Percentiles rank a stretch among this genome's conserved stretches.
Conservation (phyloP, 108 stramenopile genomes). For the Schizochytrium sp. region DNA sequence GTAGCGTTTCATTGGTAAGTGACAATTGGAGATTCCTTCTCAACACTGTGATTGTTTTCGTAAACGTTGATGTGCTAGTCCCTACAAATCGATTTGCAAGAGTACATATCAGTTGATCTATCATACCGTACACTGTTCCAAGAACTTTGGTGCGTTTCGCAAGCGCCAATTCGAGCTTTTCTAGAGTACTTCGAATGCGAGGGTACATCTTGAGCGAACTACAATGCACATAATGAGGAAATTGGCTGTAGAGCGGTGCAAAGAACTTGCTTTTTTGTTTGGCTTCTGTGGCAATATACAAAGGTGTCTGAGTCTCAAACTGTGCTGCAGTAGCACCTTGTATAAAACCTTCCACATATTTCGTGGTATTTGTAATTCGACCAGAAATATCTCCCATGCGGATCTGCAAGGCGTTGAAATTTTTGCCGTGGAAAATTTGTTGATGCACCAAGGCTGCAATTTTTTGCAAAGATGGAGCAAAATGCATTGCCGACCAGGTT, state of each 20-base stretch:
- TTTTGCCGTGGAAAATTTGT: not conserved
- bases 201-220: not conserved
- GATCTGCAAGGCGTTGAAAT: not conserved
- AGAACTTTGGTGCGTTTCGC: not conserved
- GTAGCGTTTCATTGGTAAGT: not conserved
- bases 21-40: not conserved
- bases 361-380: not conserved
- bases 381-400: not conserved
- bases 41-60: constrained; percentile 26
- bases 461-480: not conserved
- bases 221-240: not conserved
- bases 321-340: too few species aligned
- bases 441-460: not conserved
- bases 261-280: not conserved
- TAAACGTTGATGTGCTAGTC: constrained; percentile 25
- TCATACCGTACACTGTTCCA: not conserved
- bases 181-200: not conserved
- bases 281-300: constrained; percentile 24
- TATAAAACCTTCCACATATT: not conserved
- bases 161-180: not conserved
- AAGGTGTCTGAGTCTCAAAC: not conserved
- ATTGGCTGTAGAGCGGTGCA: not conserved
- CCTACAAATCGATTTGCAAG: not conserved
- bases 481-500: not conserved
- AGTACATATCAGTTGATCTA: constrained; percentile 48